Conservation (phyloP, 108 stramenopile species). For the Skeletonema grethae region DNA sequence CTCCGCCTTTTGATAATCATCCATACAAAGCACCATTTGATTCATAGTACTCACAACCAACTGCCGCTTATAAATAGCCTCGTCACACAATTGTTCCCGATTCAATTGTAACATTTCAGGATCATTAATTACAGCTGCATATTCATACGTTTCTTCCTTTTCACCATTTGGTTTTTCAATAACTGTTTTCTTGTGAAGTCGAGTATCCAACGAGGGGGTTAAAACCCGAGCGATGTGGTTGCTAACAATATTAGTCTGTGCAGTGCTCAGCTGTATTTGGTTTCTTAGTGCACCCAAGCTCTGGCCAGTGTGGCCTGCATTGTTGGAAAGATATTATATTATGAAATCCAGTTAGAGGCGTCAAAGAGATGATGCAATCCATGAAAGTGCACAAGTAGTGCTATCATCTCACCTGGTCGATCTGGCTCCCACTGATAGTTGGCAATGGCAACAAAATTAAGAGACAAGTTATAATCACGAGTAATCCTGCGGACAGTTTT, state of each 20-base stretch:
- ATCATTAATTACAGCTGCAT: slow-evolving; percentile 33
- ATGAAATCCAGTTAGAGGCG: background rate
- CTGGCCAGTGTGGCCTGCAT: slow-evolving; percentile 1
- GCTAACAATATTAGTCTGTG: slow-evolving; percentile 30
- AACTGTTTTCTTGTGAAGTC: slow-evolving; percentile 32
- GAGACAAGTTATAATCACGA: slow-evolving; percentile 28
- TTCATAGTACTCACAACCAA: slow-evolving; percentile 35
- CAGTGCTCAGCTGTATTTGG: slow-evolving; percentile 38
- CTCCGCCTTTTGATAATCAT: slow-evolving; percentile 41
- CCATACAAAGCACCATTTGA: slow-evolving; percentile 41
- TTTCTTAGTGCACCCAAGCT: slow-evolving; percentile 35
- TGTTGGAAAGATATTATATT: background rate
- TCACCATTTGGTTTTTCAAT: slow-evolving; percentile 14
- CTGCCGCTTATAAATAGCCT: slow-evolving; percentile 40
- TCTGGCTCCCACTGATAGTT: slow-evolving; percentile 47
- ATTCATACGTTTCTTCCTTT: slow-evolving; percentile 30
- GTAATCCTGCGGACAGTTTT: slow-evolving; percentile 17
- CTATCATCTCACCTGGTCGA: slow-evolving; percentile 31
- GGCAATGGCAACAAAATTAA: slow-evolving; percentile 36
- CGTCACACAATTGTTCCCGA: slow-evolving; percentile 33
- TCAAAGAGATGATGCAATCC: background rate
- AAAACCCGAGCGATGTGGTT: slow-evolving; percentile 32
- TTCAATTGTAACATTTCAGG: slow-evolving; percentile 40
- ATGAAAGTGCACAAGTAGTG: background rate
- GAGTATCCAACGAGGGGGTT: slow-evolving; percentile 32